Evolutionary conservation across 495 filamentous ascomycete genomes (phyloP), one percentile per base, ranked within the genome.

Genomic region (Jackrogersella minutella): DNA sequence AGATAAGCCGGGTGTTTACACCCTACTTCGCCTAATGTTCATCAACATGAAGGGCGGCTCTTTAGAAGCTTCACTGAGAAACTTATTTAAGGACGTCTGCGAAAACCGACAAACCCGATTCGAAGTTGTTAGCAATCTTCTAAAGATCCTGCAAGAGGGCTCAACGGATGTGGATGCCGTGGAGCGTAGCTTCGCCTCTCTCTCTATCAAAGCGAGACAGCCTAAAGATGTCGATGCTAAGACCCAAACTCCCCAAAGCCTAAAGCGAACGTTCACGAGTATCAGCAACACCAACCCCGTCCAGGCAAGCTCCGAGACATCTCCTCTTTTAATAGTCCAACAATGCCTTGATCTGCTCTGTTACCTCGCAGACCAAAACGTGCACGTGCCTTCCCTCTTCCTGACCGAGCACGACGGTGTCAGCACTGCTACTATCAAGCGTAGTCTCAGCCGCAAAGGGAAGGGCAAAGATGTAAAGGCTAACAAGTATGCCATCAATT

Each of bases 101-200:
- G 89, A 96, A 77, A 98, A 99, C 74, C 88, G 91, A 10, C 93
- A 97, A 67, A 98, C 95, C 71, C 87, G 95, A 34, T 86, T 92
- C 3, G 95, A 99, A 72, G 92, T 98, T n/a, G 88, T 99, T 74
- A 95, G 90, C 73, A 88, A 93, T 47, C 81, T 99, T 26, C 85
- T 99, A 8, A 93, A 93, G 61, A 93, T 99, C 62, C 80, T 99
- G n/a, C 95, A 97, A 70, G 95, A 99, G 74, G 96, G 95, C 50
- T 97, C 91, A 75, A 85, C 87, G 13, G 96, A 99, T 79, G 88
- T 96, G 75, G 88, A 88, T 58, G 94, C 95, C 5, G 93, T 99
- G 28, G 95, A 99, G 76, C 86, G 93, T 62, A 97, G 92, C 77
- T 99, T 98, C 74, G 86, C 91, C 51, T 93, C 97, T 58, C 84